Conservation (phyloP, 768 basidiomycete species). For the Tremella mesenterica region DNA sequence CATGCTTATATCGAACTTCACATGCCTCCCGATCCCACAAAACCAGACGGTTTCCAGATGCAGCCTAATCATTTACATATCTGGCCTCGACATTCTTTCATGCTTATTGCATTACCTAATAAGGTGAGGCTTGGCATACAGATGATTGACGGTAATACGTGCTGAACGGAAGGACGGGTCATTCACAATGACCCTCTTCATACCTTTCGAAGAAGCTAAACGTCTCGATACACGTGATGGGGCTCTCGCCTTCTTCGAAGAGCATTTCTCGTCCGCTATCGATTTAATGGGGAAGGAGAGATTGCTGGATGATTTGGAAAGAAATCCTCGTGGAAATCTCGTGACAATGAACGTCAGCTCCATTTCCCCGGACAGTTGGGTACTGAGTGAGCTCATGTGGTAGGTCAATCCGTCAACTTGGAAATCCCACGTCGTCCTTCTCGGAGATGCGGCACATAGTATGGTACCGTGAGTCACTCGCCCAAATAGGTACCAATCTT, state of each 20-base stretch:
- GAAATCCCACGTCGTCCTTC: conserved; percentile 51
- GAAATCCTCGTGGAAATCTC: conserved; percentile 78
- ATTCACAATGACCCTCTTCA: conserved; percentile 95
- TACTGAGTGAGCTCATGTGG: not conserved
- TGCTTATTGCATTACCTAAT: conserved; percentile 98
- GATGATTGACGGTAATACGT: not conserved
- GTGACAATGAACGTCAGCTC: conserved; percentile 79
- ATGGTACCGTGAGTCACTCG: conserved; percentile 70
- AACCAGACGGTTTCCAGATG: conserved; percentile 64
- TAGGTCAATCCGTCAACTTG: conserved; percentile 28
- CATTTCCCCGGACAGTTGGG: not conserved
- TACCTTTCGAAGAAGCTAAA: conserved; percentile 63
- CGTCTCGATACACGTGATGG: conserved; percentile 55
- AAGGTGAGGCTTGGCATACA: conserved; percentile 55
- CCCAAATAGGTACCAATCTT: not conserved
- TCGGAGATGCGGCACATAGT: conserved; percentile 92
- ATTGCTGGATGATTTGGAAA: conserved; percentile 66
- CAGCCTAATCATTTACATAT: conserved; percentile 96
- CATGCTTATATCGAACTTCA: conserved; percentile 95
- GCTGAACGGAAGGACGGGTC: conserved; percentile 65
- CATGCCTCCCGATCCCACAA: conserved; percentile 62
- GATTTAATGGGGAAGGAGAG: conserved; percentile 70
- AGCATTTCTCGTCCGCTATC: conserved; percentile 81
- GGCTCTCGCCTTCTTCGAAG: conserved; percentile 63
- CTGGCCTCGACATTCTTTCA: conserved; percentile 98